These are phyloP conservation scores for Pythium periplocum DNA, from an alignment of 352 stramenopile genomes.

Conservation along the genomic window DNA sequence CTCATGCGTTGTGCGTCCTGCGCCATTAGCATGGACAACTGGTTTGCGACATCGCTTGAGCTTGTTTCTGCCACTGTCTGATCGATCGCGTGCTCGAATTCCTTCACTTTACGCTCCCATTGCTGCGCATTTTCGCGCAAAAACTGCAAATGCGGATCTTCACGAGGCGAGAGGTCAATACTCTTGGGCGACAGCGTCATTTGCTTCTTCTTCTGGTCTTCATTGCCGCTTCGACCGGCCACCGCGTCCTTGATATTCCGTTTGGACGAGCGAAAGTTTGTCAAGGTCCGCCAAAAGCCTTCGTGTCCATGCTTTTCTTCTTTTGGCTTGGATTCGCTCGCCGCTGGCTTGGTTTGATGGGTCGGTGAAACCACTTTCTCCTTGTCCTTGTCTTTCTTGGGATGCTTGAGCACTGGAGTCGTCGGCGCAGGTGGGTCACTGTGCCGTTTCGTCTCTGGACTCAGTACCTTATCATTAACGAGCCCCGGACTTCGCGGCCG, in stretches of 20 bases:
- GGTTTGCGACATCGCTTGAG: not conserved
- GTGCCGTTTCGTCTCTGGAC: too few relatives aligned
- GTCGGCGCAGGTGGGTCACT: too few relatives aligned
- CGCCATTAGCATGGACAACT: conserved; percentile 5
- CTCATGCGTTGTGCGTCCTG: conserved; percentile 1
- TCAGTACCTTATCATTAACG: not conserved
- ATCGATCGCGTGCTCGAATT: conserved; percentile 1
- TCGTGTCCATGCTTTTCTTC: not conserved
- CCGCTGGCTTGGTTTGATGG: too few relatives aligned
- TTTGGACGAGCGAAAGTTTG: conserved; percentile 10
- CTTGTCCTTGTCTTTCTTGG: too few relatives aligned
- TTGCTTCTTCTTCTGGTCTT: conserved; percentile 13
- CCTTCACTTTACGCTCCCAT: conserved; percentile 7
- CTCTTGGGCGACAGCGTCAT: conserved; percentile 3
- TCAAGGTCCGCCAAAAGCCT: conserved; percentile 6
- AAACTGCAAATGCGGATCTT: conserved; percentile 2
- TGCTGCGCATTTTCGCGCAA: conserved; percentile 4
- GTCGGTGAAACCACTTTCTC: too few relatives aligned
- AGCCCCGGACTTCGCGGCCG: conserved; percentile 31
- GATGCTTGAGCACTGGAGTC: too few relatives aligned
- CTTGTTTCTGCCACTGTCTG: too few relatives aligned
- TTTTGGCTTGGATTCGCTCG: too few relatives aligned
- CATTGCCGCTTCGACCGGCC: not conserved
- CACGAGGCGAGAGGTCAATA: conserved; percentile 11
- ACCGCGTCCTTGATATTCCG: conserved; percentile 1